Evolutionary conservation across 208 protist genomes (phyloP), one percentile per base, ranked within the genome.

Genomic region (Trypanosoma congolense): DNA sequence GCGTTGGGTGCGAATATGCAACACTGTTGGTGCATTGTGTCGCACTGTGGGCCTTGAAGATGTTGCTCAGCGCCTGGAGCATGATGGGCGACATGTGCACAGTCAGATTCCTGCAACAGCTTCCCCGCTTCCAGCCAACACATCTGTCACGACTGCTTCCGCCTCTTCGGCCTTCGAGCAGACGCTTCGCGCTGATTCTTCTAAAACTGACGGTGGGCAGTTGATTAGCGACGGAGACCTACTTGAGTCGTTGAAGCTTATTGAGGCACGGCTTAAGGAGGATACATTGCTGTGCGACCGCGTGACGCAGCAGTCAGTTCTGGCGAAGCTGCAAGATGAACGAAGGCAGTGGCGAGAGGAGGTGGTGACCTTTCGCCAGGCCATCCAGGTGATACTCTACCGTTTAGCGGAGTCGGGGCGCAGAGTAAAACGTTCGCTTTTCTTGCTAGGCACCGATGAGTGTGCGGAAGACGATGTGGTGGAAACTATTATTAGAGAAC

Each of bases 391-490:
- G 56, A 72, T 88, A 38, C 65, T 84, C 26, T 26, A 55, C 0
- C 79, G 77, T 1, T 65, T 92, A 14, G 83, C 83, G 2, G 69
- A 77, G 26, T 66, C 69, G 44, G 85, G 85, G 0, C 48, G 71
- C 33, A 49, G 78, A 18, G 52, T 89, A 29, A 92, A 92, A 55
- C 64, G 65, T 25, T 64, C 71, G 12, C 71, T 92, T 0, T 92
- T 75, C 64, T 61, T 87, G 29, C 48, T 92, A 14, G 85, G 85
- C 18, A 92, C 80, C 0, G 85, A 92, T 59, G 80, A 89, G 51
- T 69, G 69, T 1, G 47, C 77, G 2, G 66, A 82, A 22, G 85
- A 92, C 47, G 80, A 92, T 3, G 33, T 87, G 12, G 61, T 92
- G 6, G 73, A 88, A 45, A 70, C 69, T n/a, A 67, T 88, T 4